phyloP scores from a whole-genome alignment of 2,329 filamentous ascomycete genomes.

The Emmonsia crescens region DNA sequence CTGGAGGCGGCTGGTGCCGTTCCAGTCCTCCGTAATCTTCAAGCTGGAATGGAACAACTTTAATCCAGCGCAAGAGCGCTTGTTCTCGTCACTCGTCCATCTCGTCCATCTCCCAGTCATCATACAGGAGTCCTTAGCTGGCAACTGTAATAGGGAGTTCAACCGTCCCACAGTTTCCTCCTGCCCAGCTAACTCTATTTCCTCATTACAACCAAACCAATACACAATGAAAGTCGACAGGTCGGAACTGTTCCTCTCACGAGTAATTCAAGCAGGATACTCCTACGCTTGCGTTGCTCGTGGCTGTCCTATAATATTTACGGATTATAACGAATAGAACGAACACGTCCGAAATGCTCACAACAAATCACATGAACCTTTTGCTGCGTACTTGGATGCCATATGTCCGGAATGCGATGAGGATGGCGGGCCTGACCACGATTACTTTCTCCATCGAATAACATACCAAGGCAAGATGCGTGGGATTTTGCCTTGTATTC shows the following conservation, averaged over 20 bases:
- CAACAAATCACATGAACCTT: background rate
- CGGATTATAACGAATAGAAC: background rate
- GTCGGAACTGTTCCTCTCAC: background rate
- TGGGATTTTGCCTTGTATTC: background rate
- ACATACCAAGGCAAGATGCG: conserved; percentile 2
- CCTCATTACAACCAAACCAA: background rate
- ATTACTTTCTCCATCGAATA: background rate
- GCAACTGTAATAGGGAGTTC: too few species aligned
- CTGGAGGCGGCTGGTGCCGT: too few species aligned
- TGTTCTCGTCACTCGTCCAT: too few species aligned
- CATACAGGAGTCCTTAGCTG: too few species aligned
- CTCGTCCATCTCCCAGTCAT: too few species aligned
- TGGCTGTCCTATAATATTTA: background rate
- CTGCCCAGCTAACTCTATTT: background rate
- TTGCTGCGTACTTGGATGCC: conserved; percentile 1
- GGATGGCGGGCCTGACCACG: background rate
- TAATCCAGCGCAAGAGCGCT: too few species aligned
- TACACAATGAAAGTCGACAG: conserved; percentile 1
- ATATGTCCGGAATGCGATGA: background rate
- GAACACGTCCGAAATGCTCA: background rate
- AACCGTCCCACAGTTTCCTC: too few species aligned
- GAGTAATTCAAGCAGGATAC: conserved; percentile 2
- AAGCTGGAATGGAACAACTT: too few species aligned
- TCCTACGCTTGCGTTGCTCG: background rate
- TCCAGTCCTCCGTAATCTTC: too few species aligned